Base-by-base conservation (phyloP, 1,139 yeast species). In the Debaryomyces robertsiae region DNA sequence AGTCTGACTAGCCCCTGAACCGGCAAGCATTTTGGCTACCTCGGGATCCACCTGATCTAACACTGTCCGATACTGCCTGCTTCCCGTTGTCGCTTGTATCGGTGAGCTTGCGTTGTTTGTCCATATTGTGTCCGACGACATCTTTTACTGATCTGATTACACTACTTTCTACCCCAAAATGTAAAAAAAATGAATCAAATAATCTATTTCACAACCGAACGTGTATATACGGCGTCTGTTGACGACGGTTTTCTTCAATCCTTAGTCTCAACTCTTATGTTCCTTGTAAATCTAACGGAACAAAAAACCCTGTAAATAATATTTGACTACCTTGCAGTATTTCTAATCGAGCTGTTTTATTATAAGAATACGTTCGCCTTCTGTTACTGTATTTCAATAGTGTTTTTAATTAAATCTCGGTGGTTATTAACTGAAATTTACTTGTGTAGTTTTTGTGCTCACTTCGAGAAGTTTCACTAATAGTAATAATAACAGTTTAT, bases 21-120 rank as follows among this genome's bases (percentile, higher is more conserved):
- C 34, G 11, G 57, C 48, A 36, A 67, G 58, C 40, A 65, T 50
- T 40, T 75, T 74, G 32, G 76, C 78, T 30, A 77, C 76, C 37
- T 77, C 80, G 7, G 75, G 72, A 49, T 74, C 76, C 15, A 65
- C 68, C 47, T 59, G 65, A 43, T 69, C 71, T 44, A 68, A 57
- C 3, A 64, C 72, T 6, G 67, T 52, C 30, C 60, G 59, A 49
- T 63, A 67, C 37, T 61, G 67, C 27, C 23, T 33, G 56, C 49
- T 28, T 39, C 52, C 40, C 27, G 55, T 44, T 36, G 54, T 50
- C 27, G 62, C 32, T 28, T 60, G 65, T 43, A 57, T 52, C 25
- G 70, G 67, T 24, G 65, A 57, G 32, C 56, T 48, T 36, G 47
- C 47, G 24, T 55, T 53, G 42, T 54, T 64, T 24, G 72, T 64